phyloP scores from a whole-genome alignment of 2,329 filamentous ascomycete genomes.

The Clarireedia sp. region DNA sequence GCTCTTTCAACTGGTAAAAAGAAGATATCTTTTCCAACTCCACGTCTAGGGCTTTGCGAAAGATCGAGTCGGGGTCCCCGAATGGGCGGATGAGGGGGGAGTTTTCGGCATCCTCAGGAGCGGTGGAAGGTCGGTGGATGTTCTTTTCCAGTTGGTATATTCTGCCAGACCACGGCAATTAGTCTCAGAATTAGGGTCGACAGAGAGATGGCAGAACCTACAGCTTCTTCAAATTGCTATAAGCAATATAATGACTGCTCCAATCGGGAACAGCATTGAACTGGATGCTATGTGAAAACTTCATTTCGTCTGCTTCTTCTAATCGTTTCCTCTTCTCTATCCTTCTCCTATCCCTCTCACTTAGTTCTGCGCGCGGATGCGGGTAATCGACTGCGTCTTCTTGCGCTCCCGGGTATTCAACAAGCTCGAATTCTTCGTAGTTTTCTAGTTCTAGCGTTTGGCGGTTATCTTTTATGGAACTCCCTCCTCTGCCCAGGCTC shows the following conservation, averaged over 20 bases:
- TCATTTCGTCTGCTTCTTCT: conserved; percentile 80
- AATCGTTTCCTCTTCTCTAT: conserved; percentile 61
- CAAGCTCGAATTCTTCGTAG: conserved; percentile 27
- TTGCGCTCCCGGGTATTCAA: conserved; percentile 19
- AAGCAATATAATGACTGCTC: conserved; percentile 96
- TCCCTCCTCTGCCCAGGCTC: conserved; percentile 15
- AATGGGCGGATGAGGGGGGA: conserved; percentile 68
- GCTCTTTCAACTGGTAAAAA: conserved; percentile 85
- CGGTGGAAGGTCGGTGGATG: conserved; percentile 51
- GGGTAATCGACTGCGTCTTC: background rate
- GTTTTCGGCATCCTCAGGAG: conserved; percentile 66
- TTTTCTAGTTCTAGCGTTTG: conserved; percentile 9
- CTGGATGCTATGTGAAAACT: conserved; percentile 99
- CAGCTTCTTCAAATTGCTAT: conserved; percentile 98
- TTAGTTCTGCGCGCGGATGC: background rate
- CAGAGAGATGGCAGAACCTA: conserved; percentile 38
- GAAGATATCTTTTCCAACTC: conserved; percentile 91
- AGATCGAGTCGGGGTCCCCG: conserved; percentile 70
- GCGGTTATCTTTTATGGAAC: background rate
- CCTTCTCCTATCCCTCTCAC: conserved; percentile 35
- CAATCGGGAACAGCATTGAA: conserved; percentile 99
- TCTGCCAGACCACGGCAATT: conserved; percentile 36
- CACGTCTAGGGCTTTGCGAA: conserved; percentile 71
- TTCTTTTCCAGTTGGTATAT: conserved; percentile 94
- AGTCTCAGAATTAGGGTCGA: background rate